Percentiles rank a stretch among this genome's conserved stretches.
Evolutionary conservation across 2,329 filamentous ascomycete species (phyloP).

Genomic region (Exophiala oligosperma): DNA sequence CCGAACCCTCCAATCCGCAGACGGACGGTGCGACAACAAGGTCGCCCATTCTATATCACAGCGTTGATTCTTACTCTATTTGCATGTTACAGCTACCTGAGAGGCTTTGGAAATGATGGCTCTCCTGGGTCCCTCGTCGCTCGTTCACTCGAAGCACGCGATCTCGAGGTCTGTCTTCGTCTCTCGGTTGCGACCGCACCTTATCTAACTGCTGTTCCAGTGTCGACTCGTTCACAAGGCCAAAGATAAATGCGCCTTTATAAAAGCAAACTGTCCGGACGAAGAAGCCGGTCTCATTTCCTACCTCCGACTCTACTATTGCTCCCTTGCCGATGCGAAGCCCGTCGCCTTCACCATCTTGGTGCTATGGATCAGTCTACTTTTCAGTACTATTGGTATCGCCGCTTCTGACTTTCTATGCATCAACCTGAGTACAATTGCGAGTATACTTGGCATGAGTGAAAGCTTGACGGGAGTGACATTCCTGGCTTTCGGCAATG

Average conservation of each 20-base stretch:
- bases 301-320: conserved; percentile 91
- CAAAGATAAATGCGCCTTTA: conserved; percentile 81
- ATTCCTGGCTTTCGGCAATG: conserved; percentile 94
- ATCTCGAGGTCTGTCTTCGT: conserved; percentile 22
- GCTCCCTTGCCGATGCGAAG: conserved; percentile 66
- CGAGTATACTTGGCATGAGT: conserved; percentile 84
- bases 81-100: conserved; percentile 21
- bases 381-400: conserved; percentile 97
- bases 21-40: conserved; percentile 16
- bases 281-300: conserved; percentile 87
- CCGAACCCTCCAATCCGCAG: neutral
- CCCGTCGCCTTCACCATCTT: conserved; percentile 78
- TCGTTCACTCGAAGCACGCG: conserved; percentile 19
- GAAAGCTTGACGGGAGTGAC: conserved; percentile 96
- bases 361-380: conserved; percentile 77
- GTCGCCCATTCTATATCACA: conserved; percentile 25
- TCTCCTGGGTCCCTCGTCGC: conserved; percentile 2
- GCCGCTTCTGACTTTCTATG: conserved; percentile 98
- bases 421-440: conserved; percentile 91
- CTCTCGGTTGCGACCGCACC: neutral
- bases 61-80: conserved; percentile 24
- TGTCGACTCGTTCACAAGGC: conserved; percentile 79
- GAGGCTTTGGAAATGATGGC: conserved; percentile 6
- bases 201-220: conserved; percentile 39
- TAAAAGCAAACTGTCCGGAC: conserved; percentile 77